A percentile compares a stretch with the other conserved stretches of the same genome.
Conservation (phyloP, 2,329 filamentous ascomycete genomes). For the Grosmannia huntii region DNA sequence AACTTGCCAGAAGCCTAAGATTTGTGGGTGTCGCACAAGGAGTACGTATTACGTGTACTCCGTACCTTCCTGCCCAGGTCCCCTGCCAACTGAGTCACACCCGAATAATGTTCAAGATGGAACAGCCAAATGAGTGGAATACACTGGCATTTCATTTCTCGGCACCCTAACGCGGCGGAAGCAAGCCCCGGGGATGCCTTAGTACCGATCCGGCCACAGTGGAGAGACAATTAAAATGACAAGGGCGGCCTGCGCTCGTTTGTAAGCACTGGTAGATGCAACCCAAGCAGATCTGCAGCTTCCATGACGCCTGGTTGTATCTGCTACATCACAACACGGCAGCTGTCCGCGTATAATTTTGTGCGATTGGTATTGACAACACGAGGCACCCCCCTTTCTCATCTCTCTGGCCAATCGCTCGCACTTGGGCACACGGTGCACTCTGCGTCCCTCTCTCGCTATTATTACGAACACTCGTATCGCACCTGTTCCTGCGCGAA, state of each 20-base stretch:
- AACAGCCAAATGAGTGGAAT: not conserved
- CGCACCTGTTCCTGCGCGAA: not conserved
- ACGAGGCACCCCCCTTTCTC: not conserved
- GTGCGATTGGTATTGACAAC: not conserved
- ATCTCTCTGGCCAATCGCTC: not conserved
- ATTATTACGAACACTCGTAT: not conserved
- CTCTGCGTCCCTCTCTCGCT: not conserved
- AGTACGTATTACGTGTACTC: not conserved
- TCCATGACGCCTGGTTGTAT: not conserved
- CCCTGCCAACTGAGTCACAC: not conserved
- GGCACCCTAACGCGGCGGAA: constrained; percentile 12
- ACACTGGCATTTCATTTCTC: constrained; percentile 1
- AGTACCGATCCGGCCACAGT: constrained; percentile 7
- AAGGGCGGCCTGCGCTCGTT: not conserved
- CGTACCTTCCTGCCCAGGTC: not conserved
- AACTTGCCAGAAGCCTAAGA: not conserved
- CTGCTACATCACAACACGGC: not conserved
- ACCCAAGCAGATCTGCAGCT: not conserved
- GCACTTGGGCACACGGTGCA: not conserved
- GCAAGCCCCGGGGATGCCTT: constrained; percentile 9
- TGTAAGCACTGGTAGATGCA: not conserved
- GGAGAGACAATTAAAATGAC: not conserved
- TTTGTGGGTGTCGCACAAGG: not conserved
- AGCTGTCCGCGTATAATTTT: not conserved
- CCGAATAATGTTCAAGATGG: not conserved